phyloP scores from a whole-genome alignment of 73 alveolate genomes.

The Paramecium pentaurelia region DNA sequence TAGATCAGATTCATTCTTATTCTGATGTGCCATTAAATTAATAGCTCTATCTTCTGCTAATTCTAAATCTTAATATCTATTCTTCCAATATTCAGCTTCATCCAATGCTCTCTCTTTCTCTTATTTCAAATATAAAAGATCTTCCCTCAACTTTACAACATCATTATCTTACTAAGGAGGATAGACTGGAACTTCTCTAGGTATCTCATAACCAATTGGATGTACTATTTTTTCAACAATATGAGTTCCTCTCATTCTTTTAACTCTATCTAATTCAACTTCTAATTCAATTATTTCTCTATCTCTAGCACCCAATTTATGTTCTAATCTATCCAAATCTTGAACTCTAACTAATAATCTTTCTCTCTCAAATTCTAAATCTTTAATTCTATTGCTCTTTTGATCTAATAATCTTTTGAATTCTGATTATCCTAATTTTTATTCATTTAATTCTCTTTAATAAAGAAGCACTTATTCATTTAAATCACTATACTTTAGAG shows the following conservation, averaged over 20 bases:
- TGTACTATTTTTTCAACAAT: constrained; percentile 30
- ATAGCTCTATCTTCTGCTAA: constrained; percentile 17
- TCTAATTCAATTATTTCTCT: constrained; percentile 43
- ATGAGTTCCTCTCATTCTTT: constrained; percentile 38
- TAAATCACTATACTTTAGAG: neutral
- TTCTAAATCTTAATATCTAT: constrained; percentile 41
- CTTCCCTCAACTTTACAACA: neutral
- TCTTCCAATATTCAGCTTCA: constrained; percentile 46
- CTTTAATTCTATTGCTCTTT: neutral
- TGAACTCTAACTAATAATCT: neutral
- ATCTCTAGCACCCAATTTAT: constrained; percentile 45
- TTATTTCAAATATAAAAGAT: constrained; percentile 11
- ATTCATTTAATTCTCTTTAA: constrained; percentile 19
- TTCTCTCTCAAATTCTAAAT: constrained; percentile 45
- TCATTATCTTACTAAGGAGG: constrained; percentile 12
- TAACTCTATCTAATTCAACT: constrained; percentile 48
- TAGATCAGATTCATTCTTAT: neutral
- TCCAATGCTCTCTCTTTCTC: constrained; percentile 36
- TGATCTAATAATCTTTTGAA: neutral
- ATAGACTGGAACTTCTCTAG: neutral
- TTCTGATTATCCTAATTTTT: neutral
- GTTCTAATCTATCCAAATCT: constrained; percentile 32
- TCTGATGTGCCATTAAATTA: constrained; percentile 33
- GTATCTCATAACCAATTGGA: neutral
- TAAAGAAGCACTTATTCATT: neutral